Evolutionary conservation across 2,329 filamentous ascomycete species (phyloP).

Genomic region (Aspergillus sp.): DNA sequence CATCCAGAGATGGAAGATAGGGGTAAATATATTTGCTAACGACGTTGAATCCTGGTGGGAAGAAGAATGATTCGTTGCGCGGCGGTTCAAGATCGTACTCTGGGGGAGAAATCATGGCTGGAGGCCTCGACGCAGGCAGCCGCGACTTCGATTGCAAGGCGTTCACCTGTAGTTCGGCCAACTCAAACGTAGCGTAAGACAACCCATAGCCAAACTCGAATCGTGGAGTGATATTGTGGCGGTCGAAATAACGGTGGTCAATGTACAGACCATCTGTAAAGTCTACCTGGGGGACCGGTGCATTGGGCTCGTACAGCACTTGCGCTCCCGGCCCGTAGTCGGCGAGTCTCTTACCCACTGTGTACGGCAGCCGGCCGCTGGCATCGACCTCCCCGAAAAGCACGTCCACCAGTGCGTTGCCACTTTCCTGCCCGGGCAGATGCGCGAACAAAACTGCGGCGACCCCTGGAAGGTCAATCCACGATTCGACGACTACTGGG

Average conservation of each 20-base stretch:
- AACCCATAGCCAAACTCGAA: conserved; percentile 88
- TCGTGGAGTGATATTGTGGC: conserved; percentile 69
- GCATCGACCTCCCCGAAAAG: conserved; percentile 77
- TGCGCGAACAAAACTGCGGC: conserved; percentile 82
- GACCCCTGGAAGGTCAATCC: conserved; percentile 74
- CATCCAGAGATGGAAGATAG: conserved; percentile 59
- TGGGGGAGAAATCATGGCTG: conserved; percentile 51
- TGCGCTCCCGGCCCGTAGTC: conserved; percentile 76
- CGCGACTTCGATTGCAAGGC: conserved; percentile 52
- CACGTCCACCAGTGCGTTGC: conserved; percentile 76
- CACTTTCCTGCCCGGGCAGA: conserved; percentile 82
- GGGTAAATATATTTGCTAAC: conserved; percentile 73
- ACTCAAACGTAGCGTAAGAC: conserved; percentile 73
- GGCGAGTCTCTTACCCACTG: conserved; percentile 70
- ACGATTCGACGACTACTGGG: conserved; percentile 75
- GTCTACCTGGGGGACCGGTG: conserved; percentile 73
- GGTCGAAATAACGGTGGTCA: conserved; percentile 89
- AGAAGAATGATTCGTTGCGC: conserved; percentile 58
- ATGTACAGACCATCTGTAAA: conserved; percentile 82
- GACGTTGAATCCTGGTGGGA: conserved; percentile 61
- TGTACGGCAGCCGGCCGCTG: conserved; percentile 84
- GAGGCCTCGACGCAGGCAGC: conserved; percentile 47
- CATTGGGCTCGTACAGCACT: conserved; percentile 69
- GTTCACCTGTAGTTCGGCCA: conserved; percentile 56
- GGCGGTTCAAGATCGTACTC: conserved; percentile 59